Evolutionary conservation across 805 yeast species (phyloP).

Genomic region (Zygoascus bituminiphila): DNA sequence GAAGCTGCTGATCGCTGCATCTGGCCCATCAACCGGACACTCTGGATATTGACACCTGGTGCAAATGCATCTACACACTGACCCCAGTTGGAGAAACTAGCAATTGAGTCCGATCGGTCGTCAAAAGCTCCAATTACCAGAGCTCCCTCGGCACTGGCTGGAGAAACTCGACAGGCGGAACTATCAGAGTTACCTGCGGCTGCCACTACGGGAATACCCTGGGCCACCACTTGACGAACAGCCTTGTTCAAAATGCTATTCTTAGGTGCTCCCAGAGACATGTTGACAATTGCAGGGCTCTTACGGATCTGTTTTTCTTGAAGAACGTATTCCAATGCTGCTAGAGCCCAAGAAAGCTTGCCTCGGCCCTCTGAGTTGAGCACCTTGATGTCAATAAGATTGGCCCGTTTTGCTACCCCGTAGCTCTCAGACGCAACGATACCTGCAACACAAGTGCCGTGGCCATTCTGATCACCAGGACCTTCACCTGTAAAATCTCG

Average conservation of each 20-base stretch:
- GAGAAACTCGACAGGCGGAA: conserved; percentile 79
- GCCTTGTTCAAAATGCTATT: conserved; percentile 22
- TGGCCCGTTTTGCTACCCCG: conserved; percentile 70
- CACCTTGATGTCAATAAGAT: conserved; percentile 63
- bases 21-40: conserved; percentile 27
- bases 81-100: conserved; percentile 87
- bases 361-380: conserved; percentile 63
- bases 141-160: conserved; percentile 67
- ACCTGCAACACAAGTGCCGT: conserved; percentile 90
- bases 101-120: conserved; percentile 59
- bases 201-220: conserved; percentile 24
- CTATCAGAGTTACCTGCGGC: conserved; percentile 61
- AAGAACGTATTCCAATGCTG: conserved; percentile 30
- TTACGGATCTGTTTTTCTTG: conserved; percentile 11
- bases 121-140: conserved; percentile 87
- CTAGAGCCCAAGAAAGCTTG: conserved; percentile 27
- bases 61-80: conserved; percentile 83
- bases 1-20: neutral
- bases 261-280: conserved; percentile 23
- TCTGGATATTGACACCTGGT: conserved; percentile 75
- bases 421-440: conserved; percentile 63
- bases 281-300: conserved; percentile 18
- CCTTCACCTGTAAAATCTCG: conserved; percentile 39
- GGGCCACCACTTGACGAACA: conserved; percentile 19
- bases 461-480: conserved; percentile 67